phyloP scores from a whole-genome alignment of 345 rosid species.

The Melaleuca alternifolia region DNA sequence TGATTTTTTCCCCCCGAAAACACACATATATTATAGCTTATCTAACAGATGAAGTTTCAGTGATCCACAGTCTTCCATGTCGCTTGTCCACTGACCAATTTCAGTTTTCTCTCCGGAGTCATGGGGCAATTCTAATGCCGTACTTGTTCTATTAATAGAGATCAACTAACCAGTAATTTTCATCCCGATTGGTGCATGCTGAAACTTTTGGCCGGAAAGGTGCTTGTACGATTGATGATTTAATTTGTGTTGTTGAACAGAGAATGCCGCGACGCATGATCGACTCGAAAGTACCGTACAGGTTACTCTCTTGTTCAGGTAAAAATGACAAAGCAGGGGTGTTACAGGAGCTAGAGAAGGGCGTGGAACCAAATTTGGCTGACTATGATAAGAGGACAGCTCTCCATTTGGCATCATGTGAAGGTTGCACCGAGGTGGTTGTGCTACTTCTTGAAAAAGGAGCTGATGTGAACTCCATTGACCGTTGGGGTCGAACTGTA shows the following conservation, averaged over 20 bases:
- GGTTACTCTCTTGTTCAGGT: slow-evolving; percentile 41
- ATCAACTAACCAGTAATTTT: background rate
- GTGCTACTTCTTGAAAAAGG: slow-evolving; percentile 42
- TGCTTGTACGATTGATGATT: background rate
- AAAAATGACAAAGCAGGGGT: slow-evolving; percentile 44
- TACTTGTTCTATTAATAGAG: background rate
- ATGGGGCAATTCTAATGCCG: background rate
- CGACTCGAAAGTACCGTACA: slow-evolving; percentile 35
- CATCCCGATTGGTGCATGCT: background rate
- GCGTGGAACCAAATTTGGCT: slow-evolving; percentile 29
- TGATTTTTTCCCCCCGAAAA: background rate
- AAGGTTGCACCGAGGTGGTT: slow-evolving; percentile 47
- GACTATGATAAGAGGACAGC: slow-evolving; percentile 65
- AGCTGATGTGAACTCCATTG: slow-evolving; percentile 45
- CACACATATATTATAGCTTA: background rate
- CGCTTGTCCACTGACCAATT: background rate
- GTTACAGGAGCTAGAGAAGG: slow-evolving; percentile 40
- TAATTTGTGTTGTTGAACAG: slow-evolving; percentile 1
- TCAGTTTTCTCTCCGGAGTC: background rate
- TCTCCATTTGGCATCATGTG: slow-evolving; percentile 55
- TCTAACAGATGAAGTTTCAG: background rate
- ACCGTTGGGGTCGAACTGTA: slow-evolving; percentile 67
- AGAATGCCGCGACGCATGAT: slow-evolving; percentile 5
- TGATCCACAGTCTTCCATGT: background rate
- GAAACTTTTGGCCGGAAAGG: background rate